Evolutionary conservation across 2,329 filamentous ascomycete genomes (phyloP), one percentile per base, ranked within the genome.

Genomic region (Colletotrichum liaoningense): DNA sequence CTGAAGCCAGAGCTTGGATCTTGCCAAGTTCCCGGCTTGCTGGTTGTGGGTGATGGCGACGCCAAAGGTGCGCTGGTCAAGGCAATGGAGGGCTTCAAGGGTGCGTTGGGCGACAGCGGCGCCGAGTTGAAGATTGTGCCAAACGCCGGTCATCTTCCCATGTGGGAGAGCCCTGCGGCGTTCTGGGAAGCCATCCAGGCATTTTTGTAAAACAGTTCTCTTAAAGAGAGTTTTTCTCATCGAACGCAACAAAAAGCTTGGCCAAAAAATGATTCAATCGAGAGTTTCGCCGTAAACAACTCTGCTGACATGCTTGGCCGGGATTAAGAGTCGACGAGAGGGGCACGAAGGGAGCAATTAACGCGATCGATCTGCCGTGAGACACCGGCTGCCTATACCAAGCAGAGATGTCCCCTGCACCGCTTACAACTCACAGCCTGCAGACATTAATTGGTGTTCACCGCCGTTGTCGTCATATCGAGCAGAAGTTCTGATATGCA

Each of bases 141-240:
- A 0, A 84, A 88, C 9, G 91, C 94, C 0, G 95, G 95, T 0
- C 95, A 97, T 84, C 82, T 97, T 78, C 95, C 95, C 0, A 97
- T 97, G 94, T 91, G 91, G 60, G 95, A 97, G 83, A 89, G 90
- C 76, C 92, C 93, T 0, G 83, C 86, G 69, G 90, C 87, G 4
- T 95, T 95, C 80, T 92, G 92, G 79, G 84, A 88, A 33, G 89
- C 90, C 58, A 85, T 96, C 2, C 83, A 86, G 55, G 84, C 81
- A 9, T 94, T 93, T 75, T 76, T 94, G 72, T 88, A 76, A 59
- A 58, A 35, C n/a, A 58, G 12, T 33, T 8, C 42, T 9, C 30
- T 5, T 7, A 3, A 9, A 33, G 33, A 14, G 4, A 16, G 11
- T 28, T 24, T 49, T 19, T n/a, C 22, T 9, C 55, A 46, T n/a